Conservation (phyloP, 805 yeast species). For the Yamadazyma takamatsuzukensis region DNA sequence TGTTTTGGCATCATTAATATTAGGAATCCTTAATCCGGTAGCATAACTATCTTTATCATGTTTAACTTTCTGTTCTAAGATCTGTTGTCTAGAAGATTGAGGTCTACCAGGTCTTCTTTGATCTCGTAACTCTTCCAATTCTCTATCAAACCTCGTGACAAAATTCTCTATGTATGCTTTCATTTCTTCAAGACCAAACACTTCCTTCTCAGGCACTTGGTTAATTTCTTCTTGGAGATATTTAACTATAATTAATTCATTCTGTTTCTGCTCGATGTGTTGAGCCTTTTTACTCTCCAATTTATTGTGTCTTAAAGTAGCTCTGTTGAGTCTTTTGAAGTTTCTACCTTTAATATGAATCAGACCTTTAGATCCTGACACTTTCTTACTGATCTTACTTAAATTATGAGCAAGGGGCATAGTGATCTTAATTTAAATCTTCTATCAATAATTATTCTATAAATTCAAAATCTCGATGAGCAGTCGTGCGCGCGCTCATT, state of each 20-base stretch:
- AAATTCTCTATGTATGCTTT: slow-evolving; percentile 57
- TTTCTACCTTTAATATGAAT: slow-evolving; percentile 89
- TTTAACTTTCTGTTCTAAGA: slow-evolving; percentile 58
- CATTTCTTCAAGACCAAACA: slow-evolving; percentile 56
- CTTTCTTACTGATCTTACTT: slow-evolving; percentile 58
- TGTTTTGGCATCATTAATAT: slow-evolving; percentile 56
- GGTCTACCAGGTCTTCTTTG: slow-evolving; percentile 90
- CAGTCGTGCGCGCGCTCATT: background rate
- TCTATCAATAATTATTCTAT: too few species aligned
- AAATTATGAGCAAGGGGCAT: slow-evolving; percentile 73
- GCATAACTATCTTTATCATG: slow-evolving; percentile 59
- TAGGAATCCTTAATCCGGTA: slow-evolving; percentile 72
- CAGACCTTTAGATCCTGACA: slow-evolving; percentile 51
- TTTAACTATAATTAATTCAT: slow-evolving; percentile 59
- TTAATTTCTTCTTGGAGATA: slow-evolving; percentile 38
- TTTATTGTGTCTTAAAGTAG: slow-evolving; percentile 80
- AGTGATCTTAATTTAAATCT: too few species aligned
- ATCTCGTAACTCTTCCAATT: slow-evolving; percentile 55
- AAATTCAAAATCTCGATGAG: too few species aligned
- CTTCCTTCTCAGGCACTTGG: slow-evolving; percentile 20
- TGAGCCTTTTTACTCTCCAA: slow-evolving; percentile 56
- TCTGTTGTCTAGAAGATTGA: slow-evolving; percentile 62
- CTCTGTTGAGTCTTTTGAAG: slow-evolving; percentile 77
- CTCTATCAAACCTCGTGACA: slow-evolving; percentile 71
- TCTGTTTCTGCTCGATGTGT: slow-evolving; percentile 55